These are phyloP conservation scores for Rhizophagus clarus DNA, from an alignment of 192 early-diverging fungal species.

Conservation along the genomic window DNA sequence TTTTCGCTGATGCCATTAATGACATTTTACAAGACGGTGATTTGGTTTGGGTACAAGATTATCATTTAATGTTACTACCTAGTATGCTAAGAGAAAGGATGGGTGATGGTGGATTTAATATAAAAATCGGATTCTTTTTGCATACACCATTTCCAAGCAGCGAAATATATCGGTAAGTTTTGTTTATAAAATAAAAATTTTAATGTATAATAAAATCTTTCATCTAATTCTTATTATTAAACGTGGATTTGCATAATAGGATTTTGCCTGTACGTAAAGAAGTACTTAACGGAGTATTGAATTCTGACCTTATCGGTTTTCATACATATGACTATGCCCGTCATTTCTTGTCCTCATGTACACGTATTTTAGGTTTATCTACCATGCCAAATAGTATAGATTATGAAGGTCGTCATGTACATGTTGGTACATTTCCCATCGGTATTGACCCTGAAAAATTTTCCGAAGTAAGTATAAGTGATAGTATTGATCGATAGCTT, in stretches of 20 bases:
- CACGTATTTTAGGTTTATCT: conserved; percentile 91
- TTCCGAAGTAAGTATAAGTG: conserved; percentile 42
- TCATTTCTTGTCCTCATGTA: conserved; percentile 96
- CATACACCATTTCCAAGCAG: conserved; percentile 97
- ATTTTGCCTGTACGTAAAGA: conserved; percentile 94
- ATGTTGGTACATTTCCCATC: conserved; percentile 98
- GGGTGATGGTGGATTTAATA: conserved; percentile 59
- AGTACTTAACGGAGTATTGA: conserved; percentile 90
- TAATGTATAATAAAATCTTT: no score
- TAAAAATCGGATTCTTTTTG: conserved; percentile 98
- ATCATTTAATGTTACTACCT: conserved; percentile 98
- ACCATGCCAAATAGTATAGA: conserved; percentile 95
- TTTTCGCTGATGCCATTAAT: conserved; percentile 92
- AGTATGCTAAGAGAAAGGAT: conserved; percentile 76
- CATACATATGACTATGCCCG: conserved; percentile 99
- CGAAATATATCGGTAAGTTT: conserved; percentile 87
- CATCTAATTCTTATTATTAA: not conserved
- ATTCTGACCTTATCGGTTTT: conserved; percentile 94
- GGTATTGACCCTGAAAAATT: conserved; percentile 98
- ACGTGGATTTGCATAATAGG: conserved; percentile 36
- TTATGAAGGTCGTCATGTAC: conserved; percentile 88
- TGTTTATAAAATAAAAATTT: not conserved
- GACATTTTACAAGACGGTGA: conserved; percentile 87
- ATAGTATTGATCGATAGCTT: not conserved
- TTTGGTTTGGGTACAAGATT: conserved; percentile 93